Percentiles rank a stretch among this genome's conserved stretches.
phyloP scores from a whole-genome alignment of 768 basidiomycete genomes.

The Suillus bovinus region DNA sequence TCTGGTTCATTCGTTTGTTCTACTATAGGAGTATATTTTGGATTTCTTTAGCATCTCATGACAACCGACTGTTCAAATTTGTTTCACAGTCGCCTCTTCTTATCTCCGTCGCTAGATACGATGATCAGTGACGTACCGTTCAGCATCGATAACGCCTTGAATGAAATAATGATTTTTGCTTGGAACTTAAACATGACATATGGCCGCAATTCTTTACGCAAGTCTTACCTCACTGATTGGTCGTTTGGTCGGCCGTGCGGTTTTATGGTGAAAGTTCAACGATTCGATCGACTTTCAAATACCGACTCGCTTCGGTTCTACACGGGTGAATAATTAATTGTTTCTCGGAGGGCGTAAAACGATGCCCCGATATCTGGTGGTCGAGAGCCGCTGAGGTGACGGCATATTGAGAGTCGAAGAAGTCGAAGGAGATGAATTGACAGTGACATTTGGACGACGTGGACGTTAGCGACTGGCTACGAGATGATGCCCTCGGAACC shows the following conservation, averaged over 20 bases:
- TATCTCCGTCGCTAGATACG: not conserved
- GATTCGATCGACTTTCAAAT: not conserved
- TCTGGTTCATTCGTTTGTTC: not conserved
- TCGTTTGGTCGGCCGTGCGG: not conserved
- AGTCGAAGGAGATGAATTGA: not conserved
- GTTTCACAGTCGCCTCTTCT: not conserved
- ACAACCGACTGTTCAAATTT: not conserved
- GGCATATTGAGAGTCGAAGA: conserved; percentile 2
- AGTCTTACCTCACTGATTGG: not conserved
- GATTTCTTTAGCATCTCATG: not conserved
- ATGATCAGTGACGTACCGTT: not conserved
- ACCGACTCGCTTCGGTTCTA: not conserved
- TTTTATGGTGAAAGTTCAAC: not conserved
- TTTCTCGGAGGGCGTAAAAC: not conserved
- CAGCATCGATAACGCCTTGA: not conserved
- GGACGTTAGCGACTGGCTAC: not conserved
- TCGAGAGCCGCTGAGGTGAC: too few relatives aligned
- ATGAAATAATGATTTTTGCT: conserved; percentile 1
- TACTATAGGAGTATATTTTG: not conserved
- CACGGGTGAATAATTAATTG: not conserved
- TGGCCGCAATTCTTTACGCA: not conserved
- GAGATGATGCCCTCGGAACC: too few relatives aligned
- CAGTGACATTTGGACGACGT: not conserved
- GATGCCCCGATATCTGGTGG: not conserved
- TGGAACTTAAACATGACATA: not conserved